Base-by-base conservation (phyloP, 805 yeast species). In the Candida caryicola region DNA sequence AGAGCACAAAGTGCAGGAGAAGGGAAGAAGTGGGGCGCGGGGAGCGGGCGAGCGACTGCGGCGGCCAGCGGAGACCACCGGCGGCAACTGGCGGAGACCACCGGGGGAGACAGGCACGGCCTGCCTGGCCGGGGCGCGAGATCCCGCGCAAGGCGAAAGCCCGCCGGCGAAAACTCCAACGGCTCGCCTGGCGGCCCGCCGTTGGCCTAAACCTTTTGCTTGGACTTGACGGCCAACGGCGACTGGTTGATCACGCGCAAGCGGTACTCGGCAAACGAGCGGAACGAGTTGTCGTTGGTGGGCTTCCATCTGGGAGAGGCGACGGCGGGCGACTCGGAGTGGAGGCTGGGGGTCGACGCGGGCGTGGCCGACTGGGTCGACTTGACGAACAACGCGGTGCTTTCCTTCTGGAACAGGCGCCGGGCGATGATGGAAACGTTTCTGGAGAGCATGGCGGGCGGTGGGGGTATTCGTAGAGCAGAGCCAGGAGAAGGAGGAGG, bases 231-330 rank as follows among this genome's bases (percentile, higher is more conserved):
- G 17, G 57, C 58, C 56, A 69, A 66, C 12, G 74, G 74, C 31
- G 65, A 55, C 42, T 66, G 72, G 55, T 68, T 60, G 31, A 59
- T 58, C 6, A 55, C 71, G 42, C 62, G 60, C 51, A 69, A 63
- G 46, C 74, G 56, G 56, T 69, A 69, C 47, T 69, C 73, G 29
- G 71, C 71, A 51, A 69, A 69, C 3, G 69, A 57, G 40, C 71
- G 56, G 52, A 64, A 68, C 15, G 70, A 57, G 51, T 65, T 56
- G 27, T 71, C 71, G 33, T 56, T 45, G 14, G 63, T 60, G 14
- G 71, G 71, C 36, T 53, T 52, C 69, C 70, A 65, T 51, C 62
- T 64, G 43, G 50, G 44, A 26, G 47, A 44, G 4, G 46, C 40
- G 17, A 48, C 46, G 16, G 51, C 52, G 30, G 44, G 37, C 25